phyloP scores from a whole-genome alignment of 1,284 basidiomycete genomes.

The Tausonia pullulans region DNA sequence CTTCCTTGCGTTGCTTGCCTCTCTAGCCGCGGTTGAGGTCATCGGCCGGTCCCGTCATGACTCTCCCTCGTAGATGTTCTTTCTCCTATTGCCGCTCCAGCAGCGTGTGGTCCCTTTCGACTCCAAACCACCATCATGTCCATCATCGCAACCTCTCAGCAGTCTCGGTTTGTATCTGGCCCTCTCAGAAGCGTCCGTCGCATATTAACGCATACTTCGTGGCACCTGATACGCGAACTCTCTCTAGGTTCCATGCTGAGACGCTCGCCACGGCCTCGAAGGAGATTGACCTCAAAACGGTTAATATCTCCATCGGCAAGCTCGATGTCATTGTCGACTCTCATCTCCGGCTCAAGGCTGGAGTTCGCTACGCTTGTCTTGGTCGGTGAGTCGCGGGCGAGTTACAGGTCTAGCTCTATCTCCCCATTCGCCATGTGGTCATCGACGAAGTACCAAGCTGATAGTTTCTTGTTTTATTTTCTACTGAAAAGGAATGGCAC shows the following conservation, averaged over 20 bases:
- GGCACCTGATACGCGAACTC: background rate
- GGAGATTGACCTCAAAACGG: slow-evolving; percentile 43
- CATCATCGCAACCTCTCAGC: slow-evolving; percentile 32
- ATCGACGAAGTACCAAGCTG: background rate
- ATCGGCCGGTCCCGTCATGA: too few relatives aligned
- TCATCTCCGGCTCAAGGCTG: slow-evolving; percentile 44
- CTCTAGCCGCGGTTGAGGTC: too few relatives aligned
- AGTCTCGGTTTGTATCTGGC: slow-evolving; percentile 21
- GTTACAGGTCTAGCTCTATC: too few relatives aligned
- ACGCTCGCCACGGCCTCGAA: slow-evolving; percentile 35
- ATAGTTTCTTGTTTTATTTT: background rate
- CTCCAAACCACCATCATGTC: background rate
- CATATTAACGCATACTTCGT: background rate
- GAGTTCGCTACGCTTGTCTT: slow-evolving; percentile 44
- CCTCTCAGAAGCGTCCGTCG: too few relatives aligned
- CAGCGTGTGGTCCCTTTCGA: background rate
- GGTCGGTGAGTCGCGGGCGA: slow-evolving; percentile 28
- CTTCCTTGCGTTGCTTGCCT: too few relatives aligned
- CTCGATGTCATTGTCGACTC: slow-evolving; percentile 45
- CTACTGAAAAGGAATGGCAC: slow-evolving; percentile 40
- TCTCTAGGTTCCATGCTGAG: slow-evolving; percentile 39
- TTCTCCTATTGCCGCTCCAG: background rate
- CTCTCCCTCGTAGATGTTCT: too few relatives aligned
- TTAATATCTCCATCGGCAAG: slow-evolving; percentile 41
- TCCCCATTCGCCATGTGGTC: too few relatives aligned